Conservation (phyloP, 2,329 filamentous ascomycete species). For the Trichoderma arundinaceum region DNA sequence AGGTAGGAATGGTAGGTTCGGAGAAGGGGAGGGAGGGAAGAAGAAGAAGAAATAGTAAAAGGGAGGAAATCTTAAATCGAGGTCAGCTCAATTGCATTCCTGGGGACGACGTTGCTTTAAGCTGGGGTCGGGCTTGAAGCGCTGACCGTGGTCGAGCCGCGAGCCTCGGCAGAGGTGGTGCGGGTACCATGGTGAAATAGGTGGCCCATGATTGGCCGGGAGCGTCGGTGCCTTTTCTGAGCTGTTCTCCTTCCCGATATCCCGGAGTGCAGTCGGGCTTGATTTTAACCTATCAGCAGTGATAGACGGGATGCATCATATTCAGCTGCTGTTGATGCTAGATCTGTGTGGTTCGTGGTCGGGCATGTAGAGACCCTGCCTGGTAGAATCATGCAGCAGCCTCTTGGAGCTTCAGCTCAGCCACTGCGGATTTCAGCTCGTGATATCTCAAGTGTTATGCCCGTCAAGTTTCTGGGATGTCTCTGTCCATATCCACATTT, state of each 20-base stretch:
- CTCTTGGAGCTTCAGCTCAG: too few species aligned
- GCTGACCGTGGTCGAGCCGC: neutral
- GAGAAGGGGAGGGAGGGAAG: neutral
- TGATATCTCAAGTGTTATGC: too few species aligned
- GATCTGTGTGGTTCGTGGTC: neutral
- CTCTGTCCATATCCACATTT: too few species aligned
- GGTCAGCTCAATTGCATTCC: slow-evolving; percentile 19
- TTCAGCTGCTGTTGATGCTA: neutral
- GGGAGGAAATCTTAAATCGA: neutral
- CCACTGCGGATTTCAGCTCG: too few species aligned
- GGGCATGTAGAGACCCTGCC: neutral
- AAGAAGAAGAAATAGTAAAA: neutral
- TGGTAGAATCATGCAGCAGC: too few species aligned
- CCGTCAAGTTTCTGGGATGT: too few species aligned
- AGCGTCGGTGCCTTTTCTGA: neutral
- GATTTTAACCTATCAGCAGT: too few species aligned
- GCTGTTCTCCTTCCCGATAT: neutral
- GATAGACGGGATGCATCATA: too few species aligned
- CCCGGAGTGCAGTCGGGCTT: too few species aligned
- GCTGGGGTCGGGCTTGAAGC: neutral
- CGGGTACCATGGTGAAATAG: slow-evolving; percentile 16
- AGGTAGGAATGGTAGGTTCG: neutral
- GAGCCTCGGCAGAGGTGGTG: slow-evolving; percentile 26
- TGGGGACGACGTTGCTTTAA: slow-evolving; percentile 8
- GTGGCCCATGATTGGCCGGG: slow-evolving; percentile 6